Evolutionary conservation across 83 land plant genomes (phyloP).

Genomic region (Picea abies): DNA sequence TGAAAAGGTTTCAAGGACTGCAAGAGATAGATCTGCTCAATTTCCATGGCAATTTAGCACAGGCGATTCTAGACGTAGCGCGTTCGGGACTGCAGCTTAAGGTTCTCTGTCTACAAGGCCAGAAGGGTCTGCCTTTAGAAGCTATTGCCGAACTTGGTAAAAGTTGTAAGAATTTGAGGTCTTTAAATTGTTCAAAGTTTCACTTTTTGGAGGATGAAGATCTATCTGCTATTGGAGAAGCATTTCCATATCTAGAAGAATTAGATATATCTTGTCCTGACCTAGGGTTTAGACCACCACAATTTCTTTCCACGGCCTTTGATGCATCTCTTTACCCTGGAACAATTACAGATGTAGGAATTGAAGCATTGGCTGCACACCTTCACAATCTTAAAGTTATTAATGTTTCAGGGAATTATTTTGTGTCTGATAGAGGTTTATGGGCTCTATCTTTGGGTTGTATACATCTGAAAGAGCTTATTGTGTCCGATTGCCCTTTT

Average conservation of each 20-base stretch:
- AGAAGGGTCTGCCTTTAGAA: conserved; percentile 20
- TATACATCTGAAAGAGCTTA: conserved; percentile 24
- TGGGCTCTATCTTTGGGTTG: conserved; percentile 20
- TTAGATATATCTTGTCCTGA: conserved; percentile 39
- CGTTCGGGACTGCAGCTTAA: conserved; percentile 23
- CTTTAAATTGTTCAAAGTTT: conserved; percentile 32
- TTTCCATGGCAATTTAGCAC: conserved; percentile 23
- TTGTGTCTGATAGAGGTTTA: conserved; percentile 30
- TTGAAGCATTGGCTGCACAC: conserved; percentile 23
- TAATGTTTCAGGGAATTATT: conserved; percentile 33
- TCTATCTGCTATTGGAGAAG: conserved; percentile 22
- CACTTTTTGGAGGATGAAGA: conserved; percentile 16
- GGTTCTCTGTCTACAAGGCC: conserved; percentile 30
- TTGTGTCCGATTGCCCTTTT: conserved; percentile 17
- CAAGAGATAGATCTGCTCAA: conserved; percentile 15
- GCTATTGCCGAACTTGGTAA: conserved; percentile 20
- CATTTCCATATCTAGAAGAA: conserved; percentile 33
- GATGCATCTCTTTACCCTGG: not conserved
- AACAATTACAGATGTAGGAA: conserved; percentile 27
- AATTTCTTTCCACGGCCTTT: not conserved
- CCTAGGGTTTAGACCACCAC: conserved; percentile 8
- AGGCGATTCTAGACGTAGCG: conserved; percentile 21
- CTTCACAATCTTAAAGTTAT: conserved; percentile 21
- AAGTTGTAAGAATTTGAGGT: conserved; percentile 8
- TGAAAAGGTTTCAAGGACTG: conserved; percentile 32